Base-by-base conservation (phyloP, 257 asterid genomes). In the Solanum sejunctum region DNA sequence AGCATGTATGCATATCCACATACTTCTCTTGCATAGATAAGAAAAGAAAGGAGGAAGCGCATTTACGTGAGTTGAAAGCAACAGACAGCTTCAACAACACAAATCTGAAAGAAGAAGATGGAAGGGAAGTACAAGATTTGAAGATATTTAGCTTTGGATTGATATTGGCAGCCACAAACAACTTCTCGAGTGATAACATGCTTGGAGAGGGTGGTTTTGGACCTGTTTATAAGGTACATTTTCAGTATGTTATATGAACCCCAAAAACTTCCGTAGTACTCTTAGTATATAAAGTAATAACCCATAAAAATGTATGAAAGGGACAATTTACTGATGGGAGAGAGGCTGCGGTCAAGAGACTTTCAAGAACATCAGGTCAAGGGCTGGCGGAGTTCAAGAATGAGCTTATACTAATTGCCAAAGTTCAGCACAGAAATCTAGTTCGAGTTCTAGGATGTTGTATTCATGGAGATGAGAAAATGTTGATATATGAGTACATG, bases 181-280 rank as follows among this genome's bases (percentile, higher is more conserved):
- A 87, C 88, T 92, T 93, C 45, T 91, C 94, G 52, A 47, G 60
- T 0, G 75, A 72, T 51, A 75, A 88, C 58, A 91, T 89, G 87
- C 91, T 93, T 18, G 97, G 94, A 83, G 81, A 89, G 88, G 96
- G 96, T 70, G 97, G 95, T 84, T 93, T 92, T 85, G 93, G 94
- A 85, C 88, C 93, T 28, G 95, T 92, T 81, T 72, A 72, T 72
- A 72, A 43, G 80, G 81, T 45, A 45, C 54, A 72, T 12, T 73
- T 73, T 52, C 23, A 72, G 15, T 20, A 1, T 10, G 41, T 63
- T 7, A 63, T 26, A 12, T 63, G 20, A 12, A 7, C n/a, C 13
- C 7, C 32, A 51, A 47, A 57, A 47, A 13, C 7, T 28, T 23
- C 82, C 26, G 10, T 63, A 6, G 20, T 12, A 21, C 64, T 57